Evolutionary conservation across 192 early-diverging fungal genomes (phyloP), one percentile per base, ranked within the genome.

Genomic region (Coemansia reversa): DNA sequence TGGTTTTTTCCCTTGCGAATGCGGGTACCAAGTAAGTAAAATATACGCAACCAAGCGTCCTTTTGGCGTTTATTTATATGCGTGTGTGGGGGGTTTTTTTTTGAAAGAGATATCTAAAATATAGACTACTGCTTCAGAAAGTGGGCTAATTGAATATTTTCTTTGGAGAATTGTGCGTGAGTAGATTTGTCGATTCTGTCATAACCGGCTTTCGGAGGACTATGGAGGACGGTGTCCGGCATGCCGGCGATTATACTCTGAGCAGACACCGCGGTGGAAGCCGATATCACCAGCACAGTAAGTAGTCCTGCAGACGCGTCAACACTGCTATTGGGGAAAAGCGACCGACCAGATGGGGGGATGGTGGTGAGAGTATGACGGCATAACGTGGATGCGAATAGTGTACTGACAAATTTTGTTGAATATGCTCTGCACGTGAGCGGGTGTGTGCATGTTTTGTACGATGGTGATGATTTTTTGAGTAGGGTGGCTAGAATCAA

Each of bases 111-210:
- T 35, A 35, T 35, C 11, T 7, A 35, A 1, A 35, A 35, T 35
- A 1, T 35, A 35, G 33, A 11, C 33, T 35, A 35, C 33, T 35
- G 33, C 33, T 35, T 35, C 2, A 5, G 33, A 35, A 35, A 11
- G 1, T 35, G 33, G 33, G 33, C 33, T 35, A 35, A 35, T 35
- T 35, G 33, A 35, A 35, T 27, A 35, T 56, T 62, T 51, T 56
- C 12, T 33, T 61, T 51, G 27, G 3, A 27, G 24, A 42, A 32
- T 59, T 65, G 33, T 35, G 33, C 7, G 2, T 11, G 33, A 30
- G 28, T 81, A 98, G 94, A 94, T 99, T 69, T 99, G 97, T 76
- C 89, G 96, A 11, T 99, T 99, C 75, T 99, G 97, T 66, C 98
- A 94, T 91, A 91, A 99, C 70, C 95, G 94, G 72, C 97, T 99